Conservation (phyloP, 1,139 yeast species). For the Debaryomyces singareniensis region DNA sequence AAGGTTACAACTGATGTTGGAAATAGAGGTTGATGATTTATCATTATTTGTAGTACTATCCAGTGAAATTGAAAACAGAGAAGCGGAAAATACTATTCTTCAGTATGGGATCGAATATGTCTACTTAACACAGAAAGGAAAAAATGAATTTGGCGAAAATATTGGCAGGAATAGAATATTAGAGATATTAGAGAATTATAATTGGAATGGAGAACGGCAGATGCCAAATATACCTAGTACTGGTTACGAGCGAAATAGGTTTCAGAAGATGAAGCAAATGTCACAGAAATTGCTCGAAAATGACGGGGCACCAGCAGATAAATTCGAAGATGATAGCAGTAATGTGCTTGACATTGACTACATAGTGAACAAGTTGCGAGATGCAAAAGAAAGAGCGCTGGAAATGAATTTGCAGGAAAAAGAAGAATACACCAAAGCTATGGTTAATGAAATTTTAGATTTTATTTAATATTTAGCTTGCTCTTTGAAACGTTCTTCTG, state of each 20-base stretch:
- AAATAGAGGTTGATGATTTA: conserved; percentile 17
- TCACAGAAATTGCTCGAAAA: conserved; percentile 17
- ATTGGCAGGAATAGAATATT: conserved; percentile 23
- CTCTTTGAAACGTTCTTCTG: background rate
- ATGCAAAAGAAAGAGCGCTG: conserved; percentile 24
- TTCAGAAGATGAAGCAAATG: conserved; percentile 21
- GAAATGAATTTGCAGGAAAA: conserved; percentile 19
- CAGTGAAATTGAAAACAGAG: conserved; percentile 9
- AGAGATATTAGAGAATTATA: conserved; percentile 35
- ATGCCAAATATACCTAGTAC: background rate
- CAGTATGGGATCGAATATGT: conserved; percentile 28
- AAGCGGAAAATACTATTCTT: conserved; percentile 25
- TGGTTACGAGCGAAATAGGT: conserved; percentile 14
- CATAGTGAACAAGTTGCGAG: too few species aligned
- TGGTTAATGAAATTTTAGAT: conserved; percentile 33
- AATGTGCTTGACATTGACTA: too few species aligned
- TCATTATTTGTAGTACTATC: conserved; percentile 20
- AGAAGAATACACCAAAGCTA: conserved; percentile 24
- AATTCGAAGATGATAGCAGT: too few species aligned
- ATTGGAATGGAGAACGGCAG: conserved; percentile 21
- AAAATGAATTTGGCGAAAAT: conserved; percentile 21
- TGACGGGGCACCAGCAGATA: too few species aligned
- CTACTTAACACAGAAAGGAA: conserved; percentile 16
- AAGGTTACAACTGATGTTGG: conserved; percentile 7
- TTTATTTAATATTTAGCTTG: conserved; percentile 27